Conservation (phyloP, 176 grass and related monocot species). For the Oryza punctata region DNA sequence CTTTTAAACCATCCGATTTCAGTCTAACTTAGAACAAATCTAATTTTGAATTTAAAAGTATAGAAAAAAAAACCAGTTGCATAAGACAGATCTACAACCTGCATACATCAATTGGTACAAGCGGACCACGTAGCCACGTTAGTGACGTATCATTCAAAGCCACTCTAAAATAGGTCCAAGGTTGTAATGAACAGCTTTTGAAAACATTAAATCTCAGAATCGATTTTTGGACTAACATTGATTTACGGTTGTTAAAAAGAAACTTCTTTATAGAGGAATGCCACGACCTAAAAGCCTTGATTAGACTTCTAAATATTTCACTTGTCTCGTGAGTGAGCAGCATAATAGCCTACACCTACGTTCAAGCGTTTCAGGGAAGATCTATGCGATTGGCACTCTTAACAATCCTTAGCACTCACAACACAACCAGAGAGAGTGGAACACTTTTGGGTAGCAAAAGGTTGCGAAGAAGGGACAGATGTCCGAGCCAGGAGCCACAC, state of each 20-base stretch:
- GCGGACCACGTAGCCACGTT: background rate
- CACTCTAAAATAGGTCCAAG: background rate
- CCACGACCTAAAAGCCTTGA: background rate
- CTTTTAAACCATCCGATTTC: background rate
- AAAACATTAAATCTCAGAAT: background rate
- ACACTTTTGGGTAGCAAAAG: background rate
- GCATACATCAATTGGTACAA: background rate
- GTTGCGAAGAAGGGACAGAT: conserved; percentile 19
- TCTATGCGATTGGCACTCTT: background rate
- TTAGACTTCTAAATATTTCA: background rate
- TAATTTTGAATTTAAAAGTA: background rate
- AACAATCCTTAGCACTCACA: background rate
- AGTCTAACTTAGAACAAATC: too few species aligned
- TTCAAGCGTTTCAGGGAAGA: background rate
- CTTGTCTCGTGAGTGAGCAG: background rate
- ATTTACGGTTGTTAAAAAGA: background rate
- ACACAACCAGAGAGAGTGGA: background rate
- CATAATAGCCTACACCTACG: background rate
- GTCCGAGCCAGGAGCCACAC: conserved; percentile 4
- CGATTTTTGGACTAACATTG: too few species aligned
- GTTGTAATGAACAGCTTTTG: background rate
- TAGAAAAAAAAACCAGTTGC: background rate
- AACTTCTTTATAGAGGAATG: background rate
- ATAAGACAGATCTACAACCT: background rate
- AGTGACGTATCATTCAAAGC: background rate